These are phyloP conservation scores for Brassica rapa DNA, from an alignment of 345 rosid species.

Conservation along the genomic window DNA sequence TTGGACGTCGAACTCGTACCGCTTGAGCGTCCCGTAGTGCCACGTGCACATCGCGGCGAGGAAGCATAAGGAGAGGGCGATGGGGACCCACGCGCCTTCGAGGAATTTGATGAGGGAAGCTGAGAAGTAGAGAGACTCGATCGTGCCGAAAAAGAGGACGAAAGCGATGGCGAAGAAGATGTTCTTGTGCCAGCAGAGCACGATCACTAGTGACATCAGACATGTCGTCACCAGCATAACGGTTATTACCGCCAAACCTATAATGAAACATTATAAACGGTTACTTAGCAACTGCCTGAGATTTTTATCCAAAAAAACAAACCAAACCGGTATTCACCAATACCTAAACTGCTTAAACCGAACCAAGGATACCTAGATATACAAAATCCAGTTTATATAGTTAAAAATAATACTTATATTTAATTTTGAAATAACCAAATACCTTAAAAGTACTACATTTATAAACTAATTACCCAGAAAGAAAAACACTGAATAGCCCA, in stretches of 20 bases:
- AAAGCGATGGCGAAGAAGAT: conserved; percentile 67
- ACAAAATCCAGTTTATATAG: too few relatives aligned
- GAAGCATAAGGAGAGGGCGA: conserved; percentile 76
- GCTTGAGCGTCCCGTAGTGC: conserved; percentile 85
- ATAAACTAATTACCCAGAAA: too few relatives aligned
- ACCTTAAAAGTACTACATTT: too few relatives aligned
- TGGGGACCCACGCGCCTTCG: conserved; percentile 99
- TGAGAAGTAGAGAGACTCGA: conserved; percentile 92
- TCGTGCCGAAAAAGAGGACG: conserved; percentile 71
- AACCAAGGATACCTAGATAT: too few relatives aligned
- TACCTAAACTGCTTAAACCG: too few relatives aligned
- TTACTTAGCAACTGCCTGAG: neutral
- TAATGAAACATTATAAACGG: conserved; percentile 6
- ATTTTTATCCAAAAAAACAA: neutral
- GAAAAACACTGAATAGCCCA: too few relatives aligned
- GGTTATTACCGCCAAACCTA: conserved; percentile 97
- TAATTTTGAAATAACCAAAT: too few relatives aligned
- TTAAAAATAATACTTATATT: too few relatives aligned
- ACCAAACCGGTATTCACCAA: too few relatives aligned
- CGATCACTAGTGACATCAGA: conserved; percentile 90
- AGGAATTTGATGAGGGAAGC: conserved; percentile 90
- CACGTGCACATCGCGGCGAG: conserved; percentile 78
- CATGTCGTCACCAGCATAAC: conserved; percentile 98
- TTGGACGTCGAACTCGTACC: conserved; percentile 81
- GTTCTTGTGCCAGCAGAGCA: conserved; percentile 89